Evolutionary conservation across 83 land plant species (phyloP), one percentile per base, ranked within the genome.

Genomic region (Diphasiastrum complanatum): DNA sequence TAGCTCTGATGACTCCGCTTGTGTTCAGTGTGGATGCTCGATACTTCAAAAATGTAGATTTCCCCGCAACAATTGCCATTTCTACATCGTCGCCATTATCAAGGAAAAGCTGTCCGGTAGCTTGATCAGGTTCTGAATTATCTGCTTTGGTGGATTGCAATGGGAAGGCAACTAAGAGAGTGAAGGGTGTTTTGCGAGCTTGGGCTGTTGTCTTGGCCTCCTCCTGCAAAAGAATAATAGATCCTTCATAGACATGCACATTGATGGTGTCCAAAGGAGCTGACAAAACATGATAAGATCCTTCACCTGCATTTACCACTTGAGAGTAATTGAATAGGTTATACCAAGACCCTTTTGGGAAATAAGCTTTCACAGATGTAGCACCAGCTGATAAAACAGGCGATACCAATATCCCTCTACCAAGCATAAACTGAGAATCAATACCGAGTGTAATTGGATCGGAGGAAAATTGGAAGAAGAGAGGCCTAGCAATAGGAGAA

Each of bases 341-440:
- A 66, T 78, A 81, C 93, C 93, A 87, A 20, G 74, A 69, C 8
- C 89, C 93, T 34, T 38, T 33, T n/a, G 97, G 97, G 56, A 91
- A 85, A 54, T 87, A 87, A 1, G 91, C 95, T 20, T 76, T 40
- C 16, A 87, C 82, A 14, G 80, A 43, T 12, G 43, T 63, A 20
- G 71, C 66, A 0, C 72, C 78, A 3, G 56, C 67, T 24, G 55
- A 51, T 35, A 91, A 53, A 0, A 85, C 87, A 1, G 97, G 95
- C 4, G 97, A 91, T 0, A 87, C 79, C 66, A 91, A 49, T 4
- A 88, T 62, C 1, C 79, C 74, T 36, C 74, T 61, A 10, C 97
- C 95, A 20, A 91, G 19, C 1, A 91, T 56, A 58, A 85, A 87
- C 60, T 88, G 97, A 2, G 71, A 33, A 70, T 70, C 63, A 67